phyloP scores from a whole-genome alignment of 768 basidiomycete genomes.

The Psilocybe cubensis region DNA sequence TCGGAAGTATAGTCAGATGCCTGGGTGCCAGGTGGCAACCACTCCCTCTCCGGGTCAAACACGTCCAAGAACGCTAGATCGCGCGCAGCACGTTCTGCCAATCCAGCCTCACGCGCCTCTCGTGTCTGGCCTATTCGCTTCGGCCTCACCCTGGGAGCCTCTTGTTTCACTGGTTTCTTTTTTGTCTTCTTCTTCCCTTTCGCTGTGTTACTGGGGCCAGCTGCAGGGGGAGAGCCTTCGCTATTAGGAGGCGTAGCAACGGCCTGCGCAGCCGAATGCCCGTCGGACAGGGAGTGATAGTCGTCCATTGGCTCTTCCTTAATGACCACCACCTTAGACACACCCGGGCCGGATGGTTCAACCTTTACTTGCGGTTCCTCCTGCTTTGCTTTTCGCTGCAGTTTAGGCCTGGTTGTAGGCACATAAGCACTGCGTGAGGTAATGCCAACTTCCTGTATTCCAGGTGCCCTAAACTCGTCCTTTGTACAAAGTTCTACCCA shows the following conservation, averaged over 20 bases:
- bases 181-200: constrained; percentile 22
- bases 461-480: constrained; percentile 75
- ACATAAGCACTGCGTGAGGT: constrained; percentile 37
- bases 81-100: constrained; percentile 48
- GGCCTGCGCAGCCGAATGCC: constrained; percentile 11
- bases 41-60: constrained; percentile 75
- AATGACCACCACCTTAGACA: constrained; percentile 30
- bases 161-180: constrained; percentile 23
- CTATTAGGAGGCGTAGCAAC: constrained; percentile 45
- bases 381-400: constrained; percentile 44
- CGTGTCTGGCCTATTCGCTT: constrained; percentile 45
- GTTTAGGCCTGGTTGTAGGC: constrained; percentile 30
- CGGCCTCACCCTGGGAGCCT: constrained; percentile 29
- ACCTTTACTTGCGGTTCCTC: constrained; percentile 39
- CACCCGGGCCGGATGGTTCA: constrained; percentile 49
- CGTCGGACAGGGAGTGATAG: constrained; percentile 25
- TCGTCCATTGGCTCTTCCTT: constrained; percentile 56
- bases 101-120: constrained; percentile 52
- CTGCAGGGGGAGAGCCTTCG: constrained; percentile 31
- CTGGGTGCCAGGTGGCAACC: constrained; percentile 79
- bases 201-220: constrained; percentile 15
- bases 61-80: constrained; percentile 63
- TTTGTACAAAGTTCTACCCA: constrained; percentile 80
- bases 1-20: constrained; percentile 84
- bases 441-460: constrained; percentile 68